Evolutionary conservation across 2,329 filamentous ascomycete genomes (phyloP).

Genomic region (Aspergillus sp.): DNA sequence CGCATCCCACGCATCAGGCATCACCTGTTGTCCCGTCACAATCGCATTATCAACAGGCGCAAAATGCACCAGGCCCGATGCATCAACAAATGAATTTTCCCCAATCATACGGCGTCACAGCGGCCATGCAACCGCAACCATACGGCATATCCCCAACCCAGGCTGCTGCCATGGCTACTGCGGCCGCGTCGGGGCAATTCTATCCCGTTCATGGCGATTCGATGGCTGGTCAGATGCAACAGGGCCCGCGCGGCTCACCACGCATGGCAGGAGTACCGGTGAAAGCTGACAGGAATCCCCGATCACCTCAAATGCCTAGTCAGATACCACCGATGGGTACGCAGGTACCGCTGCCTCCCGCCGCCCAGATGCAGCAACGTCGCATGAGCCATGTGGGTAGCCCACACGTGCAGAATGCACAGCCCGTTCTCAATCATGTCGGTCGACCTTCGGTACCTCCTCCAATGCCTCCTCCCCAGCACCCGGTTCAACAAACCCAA

Average conservation of each 20-base stretch:
- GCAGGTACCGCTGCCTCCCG: constrained; percentile 53
- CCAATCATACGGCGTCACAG: constrained; percentile 71
- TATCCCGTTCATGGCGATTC: constrained; percentile 72
- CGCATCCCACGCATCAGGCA: constrained; percentile 63
- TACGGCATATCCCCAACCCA: constrained; percentile 82
- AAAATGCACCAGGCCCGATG: constrained; percentile 59
- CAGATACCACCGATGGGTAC: constrained; percentile 52
- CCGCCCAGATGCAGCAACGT: constrained; percentile 60
- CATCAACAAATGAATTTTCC: constrained; percentile 78
- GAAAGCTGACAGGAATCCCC: constrained; percentile 72
- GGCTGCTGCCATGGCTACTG: constrained; percentile 90
- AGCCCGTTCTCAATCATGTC: constrained; percentile 72
- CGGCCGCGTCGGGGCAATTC: constrained; percentile 83
- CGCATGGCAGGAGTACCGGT: constrained; percentile 68
- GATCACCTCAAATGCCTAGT: constrained; percentile 72
- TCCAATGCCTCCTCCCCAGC: constrained; percentile 54
- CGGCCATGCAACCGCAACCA: constrained; percentile 68
- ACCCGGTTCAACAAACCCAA: constrained; percentile 64
- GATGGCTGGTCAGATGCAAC: constrained; percentile 60
- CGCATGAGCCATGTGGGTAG: constrained; percentile 76
- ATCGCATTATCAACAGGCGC: constrained; percentile 64
- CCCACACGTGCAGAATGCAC: constrained; percentile 70
- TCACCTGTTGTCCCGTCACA: constrained; percentile 81
- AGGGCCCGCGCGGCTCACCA: constrained; percentile 65
- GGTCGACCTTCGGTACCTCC: constrained; percentile 53